A percentile compares a stretch with the other conserved stretches of the same genome.
Evolutionary conservation across 768 basidiomycete genomes (phyloP).

Genomic region (Mycena crocata): DNA sequence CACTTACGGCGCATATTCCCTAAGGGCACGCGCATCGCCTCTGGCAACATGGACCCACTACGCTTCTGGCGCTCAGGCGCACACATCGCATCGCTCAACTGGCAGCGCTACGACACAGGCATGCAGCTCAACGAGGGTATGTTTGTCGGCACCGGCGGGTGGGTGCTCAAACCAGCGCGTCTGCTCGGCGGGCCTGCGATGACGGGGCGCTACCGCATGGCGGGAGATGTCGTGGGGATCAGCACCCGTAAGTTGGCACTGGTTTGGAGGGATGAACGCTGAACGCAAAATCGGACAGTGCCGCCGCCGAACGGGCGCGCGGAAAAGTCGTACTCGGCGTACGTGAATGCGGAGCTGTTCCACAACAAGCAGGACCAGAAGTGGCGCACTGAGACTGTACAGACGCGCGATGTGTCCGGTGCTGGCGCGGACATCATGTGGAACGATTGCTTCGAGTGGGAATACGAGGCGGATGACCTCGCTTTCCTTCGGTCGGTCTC

Average conservation of each 20-base stretch:
- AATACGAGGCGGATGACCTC: constrained; percentile 61
- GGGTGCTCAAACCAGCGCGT: constrained; percentile 61
- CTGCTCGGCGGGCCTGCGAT: constrained; percentile 37
- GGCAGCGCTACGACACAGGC: constrained; percentile 69
- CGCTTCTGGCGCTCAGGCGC: constrained; percentile 68
- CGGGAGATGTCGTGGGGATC: constrained; percentile 54
- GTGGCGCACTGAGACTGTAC: constrained; percentile 57
- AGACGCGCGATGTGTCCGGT: constrained; percentile 46
- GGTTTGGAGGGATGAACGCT: neutral
- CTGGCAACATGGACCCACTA: constrained; percentile 65
- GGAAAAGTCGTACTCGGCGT: constrained; percentile 54
- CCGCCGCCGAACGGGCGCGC: constrained; percentile 55
- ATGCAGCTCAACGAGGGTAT: constrained; percentile 74
- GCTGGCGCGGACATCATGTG: constrained; percentile 54
- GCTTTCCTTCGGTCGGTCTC: constrained; percentile 61
- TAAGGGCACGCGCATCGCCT: constrained; percentile 65
- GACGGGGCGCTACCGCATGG: constrained; percentile 38
- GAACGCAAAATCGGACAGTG: constrained; percentile 46
- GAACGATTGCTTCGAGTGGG: constrained; percentile 61
- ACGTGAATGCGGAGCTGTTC: constrained; percentile 60
- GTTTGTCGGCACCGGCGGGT: constrained; percentile 68
- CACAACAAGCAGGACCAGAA: constrained; percentile 51
- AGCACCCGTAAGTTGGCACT: constrained; percentile 53
- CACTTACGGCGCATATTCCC: constrained; percentile 71
- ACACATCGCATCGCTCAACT: constrained; percentile 69